Percentiles rank a stretch among this genome's conserved stretches.
Conservation (phyloP, 345 rosid species). For the Crucihimalaya himalaica region DNA sequence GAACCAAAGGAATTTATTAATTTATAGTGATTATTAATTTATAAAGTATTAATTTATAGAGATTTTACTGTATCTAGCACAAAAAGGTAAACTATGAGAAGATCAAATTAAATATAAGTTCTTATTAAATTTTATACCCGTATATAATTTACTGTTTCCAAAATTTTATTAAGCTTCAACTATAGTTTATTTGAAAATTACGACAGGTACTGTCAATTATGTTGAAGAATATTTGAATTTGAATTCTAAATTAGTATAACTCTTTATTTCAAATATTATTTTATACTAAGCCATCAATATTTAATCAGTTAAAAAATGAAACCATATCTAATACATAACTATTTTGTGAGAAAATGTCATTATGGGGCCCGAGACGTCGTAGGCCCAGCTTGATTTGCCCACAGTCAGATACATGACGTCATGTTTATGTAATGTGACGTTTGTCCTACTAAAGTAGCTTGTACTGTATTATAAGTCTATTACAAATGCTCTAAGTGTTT, state of each 20-base stretch:
- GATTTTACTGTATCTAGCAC: no score
- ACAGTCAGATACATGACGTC: slow-evolving; percentile 19
- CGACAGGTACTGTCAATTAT: background rate
- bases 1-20: no score
- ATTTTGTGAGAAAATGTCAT: background rate
- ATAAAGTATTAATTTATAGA: no score
- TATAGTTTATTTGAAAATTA: background rate
- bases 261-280: background rate
- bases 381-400: background rate
- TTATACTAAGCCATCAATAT: background rate
- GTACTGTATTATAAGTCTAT: no score
- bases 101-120: background rate
- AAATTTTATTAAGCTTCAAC: background rate
- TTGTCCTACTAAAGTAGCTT: background rate
- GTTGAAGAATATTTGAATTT: background rate
- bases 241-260: background rate
- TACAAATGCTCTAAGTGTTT: no score
- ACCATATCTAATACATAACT: background rate
- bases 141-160: background rate
- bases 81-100: background rate
- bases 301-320: no score
- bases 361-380: background rate
- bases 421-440: slow-evolving; percentile 18
- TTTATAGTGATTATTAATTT: no score
- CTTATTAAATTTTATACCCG: background rate